Conservation (phyloP, 768 basidiomycete genomes). For the Hirschioporus abietinus region DNA sequence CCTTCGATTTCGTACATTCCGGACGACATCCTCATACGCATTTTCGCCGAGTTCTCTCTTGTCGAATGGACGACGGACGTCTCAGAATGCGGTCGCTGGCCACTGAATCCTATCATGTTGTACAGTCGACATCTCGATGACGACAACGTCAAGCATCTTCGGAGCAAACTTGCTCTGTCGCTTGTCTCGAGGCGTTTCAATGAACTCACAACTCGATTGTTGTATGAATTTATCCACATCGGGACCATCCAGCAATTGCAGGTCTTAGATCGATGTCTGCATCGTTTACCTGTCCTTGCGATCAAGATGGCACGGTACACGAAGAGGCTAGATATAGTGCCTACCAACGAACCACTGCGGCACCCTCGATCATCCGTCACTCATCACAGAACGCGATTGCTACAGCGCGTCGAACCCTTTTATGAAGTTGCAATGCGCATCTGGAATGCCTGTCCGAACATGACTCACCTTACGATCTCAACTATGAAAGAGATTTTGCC, state of each 20-base stretch:
- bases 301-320: background rate
- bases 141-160: background rate
- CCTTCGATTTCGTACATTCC: background rate
- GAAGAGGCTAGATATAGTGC: background rate
- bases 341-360: background rate
- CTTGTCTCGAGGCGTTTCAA: background rate
- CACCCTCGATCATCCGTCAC: no score
- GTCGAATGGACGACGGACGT: background rate
- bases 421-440: background rate
- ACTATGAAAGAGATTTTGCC: background rate
- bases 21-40: background rate
- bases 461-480: background rate
- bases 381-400: background rate
- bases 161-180: background rate
- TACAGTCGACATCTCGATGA: background rate
- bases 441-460: background rate
- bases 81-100: background rate
- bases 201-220: background rate
- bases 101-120: background rate
- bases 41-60: background rate
- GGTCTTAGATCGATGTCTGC: background rate
- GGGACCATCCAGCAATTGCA: background rate
- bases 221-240: background rate
- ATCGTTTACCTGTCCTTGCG: background rate
- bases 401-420: background rate